These are phyloP conservation scores for Trichocladium antarcticum DNA, from an alignment of 495 filamentous ascomycete species.

Conservation along the genomic window DNA sequence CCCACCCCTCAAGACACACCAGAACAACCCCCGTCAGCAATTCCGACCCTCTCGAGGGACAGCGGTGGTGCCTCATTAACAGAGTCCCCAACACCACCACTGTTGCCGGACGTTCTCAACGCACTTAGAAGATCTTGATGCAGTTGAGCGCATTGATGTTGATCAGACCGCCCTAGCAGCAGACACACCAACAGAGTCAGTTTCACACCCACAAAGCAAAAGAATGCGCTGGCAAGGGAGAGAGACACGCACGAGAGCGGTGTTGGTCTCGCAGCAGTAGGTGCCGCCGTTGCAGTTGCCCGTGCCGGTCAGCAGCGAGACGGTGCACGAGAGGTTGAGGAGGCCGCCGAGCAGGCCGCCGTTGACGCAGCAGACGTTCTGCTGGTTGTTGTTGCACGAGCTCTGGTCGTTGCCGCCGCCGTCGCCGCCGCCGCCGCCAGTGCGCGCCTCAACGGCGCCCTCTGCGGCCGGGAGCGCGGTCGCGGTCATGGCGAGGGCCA, in stretches of 20 bases:
- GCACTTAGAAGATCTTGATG: neutral
- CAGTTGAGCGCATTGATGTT: slow-evolving; percentile 1
- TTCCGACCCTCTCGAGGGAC: no score
- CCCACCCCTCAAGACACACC: no score
- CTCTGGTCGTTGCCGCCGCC: neutral
- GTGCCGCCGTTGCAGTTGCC: neutral
- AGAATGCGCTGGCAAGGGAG: neutral
- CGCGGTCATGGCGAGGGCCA: neutral
- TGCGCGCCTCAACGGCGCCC: neutral
- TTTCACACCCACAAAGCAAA: no score
- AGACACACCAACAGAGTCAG: no score
- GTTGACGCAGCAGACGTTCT: slow-evolving; percentile 11
- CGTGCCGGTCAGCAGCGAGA: neutral
- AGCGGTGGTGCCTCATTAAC: no score
- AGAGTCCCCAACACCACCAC: no score
- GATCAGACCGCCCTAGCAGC: neutral
- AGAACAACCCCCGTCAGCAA: no score
- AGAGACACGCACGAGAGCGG: neutral
- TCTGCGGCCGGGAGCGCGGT: neutral
- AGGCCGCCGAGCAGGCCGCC: neutral
- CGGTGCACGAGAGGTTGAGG: neutral
- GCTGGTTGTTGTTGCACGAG: neutral
- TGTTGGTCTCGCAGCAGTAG: slow-evolving; percentile 4
- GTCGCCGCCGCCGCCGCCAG: neutral
- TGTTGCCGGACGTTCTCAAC: neutral